Conservation (phyloP, 2,329 filamentous ascomycete species). For the Sclerotinia trifoliorum region DNA sequence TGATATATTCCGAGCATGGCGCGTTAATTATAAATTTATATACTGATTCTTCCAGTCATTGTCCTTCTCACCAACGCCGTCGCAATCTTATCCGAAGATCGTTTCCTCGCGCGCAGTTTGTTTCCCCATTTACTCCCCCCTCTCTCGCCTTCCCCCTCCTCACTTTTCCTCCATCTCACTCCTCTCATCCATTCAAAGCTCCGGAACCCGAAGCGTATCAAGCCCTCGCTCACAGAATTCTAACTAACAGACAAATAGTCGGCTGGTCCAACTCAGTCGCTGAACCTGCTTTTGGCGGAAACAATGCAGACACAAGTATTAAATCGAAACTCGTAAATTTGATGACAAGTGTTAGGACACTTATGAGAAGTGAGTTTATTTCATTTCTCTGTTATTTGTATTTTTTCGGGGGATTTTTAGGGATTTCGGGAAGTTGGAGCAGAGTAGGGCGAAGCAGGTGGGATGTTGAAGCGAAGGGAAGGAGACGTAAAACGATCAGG, state of each 20-base stretch:
- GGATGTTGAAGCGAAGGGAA: not conserved
- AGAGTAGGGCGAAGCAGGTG: not conserved
- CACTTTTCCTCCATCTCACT: not conserved
- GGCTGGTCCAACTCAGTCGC: slow-evolving; percentile 69
- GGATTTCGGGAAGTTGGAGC: not conserved
- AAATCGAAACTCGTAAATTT: slow-evolving; percentile 86
- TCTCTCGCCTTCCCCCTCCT: not conserved
- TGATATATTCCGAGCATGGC: not conserved
- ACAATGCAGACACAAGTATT: slow-evolving; percentile 69
- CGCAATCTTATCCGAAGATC: slow-evolving; percentile 90
- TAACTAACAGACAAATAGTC: slow-evolving; percentile 51
- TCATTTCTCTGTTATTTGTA: not conserved
- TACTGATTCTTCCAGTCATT: slow-evolving; percentile 53
- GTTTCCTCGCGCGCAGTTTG: slow-evolving; percentile 78
- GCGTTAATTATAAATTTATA: not conserved
- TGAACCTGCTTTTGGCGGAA: slow-evolving; percentile 74
- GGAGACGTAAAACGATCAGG: not conserved
- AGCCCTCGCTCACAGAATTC: not conserved
- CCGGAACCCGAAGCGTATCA: not conserved
- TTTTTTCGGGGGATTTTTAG: not conserved
- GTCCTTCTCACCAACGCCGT: slow-evolving; percentile 92
- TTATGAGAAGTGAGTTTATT: slow-evolving; percentile 79
- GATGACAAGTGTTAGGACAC: slow-evolving; percentile 83
- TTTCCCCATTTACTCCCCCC: slow-evolving; percentile 22
- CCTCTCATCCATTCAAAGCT: too few species aligned